Percentiles rank a stretch among this genome's conserved stretches.
phyloP scores from a whole-genome alignment of 2,329 filamentous ascomycete genomes.

The Trichophyton verrucosum region DNA sequence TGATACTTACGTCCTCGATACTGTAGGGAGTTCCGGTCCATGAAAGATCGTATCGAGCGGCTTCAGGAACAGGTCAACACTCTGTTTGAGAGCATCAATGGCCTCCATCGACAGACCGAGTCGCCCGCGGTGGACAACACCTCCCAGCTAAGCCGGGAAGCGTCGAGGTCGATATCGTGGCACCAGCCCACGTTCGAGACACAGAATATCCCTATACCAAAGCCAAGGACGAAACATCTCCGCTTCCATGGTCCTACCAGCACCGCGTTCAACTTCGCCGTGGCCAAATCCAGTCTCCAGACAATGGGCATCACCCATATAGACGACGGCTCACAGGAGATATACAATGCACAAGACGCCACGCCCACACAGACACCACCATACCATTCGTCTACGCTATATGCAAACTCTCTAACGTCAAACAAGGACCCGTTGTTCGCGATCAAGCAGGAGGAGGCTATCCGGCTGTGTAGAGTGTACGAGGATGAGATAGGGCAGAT shows the following conservation, averaged over 20 bases:
- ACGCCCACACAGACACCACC: slow-evolving; percentile 40
- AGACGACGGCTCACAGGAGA: slow-evolving; percentile 51
- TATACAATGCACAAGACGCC: slow-evolving; percentile 39
- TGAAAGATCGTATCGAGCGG: slow-evolving; percentile 59
- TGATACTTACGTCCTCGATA: neutral
- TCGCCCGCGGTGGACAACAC: slow-evolving; percentile 22
- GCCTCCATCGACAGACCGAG: slow-evolving; percentile 44
- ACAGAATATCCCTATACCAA: slow-evolving; percentile 22
- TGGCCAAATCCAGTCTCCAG: slow-evolving; percentile 74
- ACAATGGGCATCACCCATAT: slow-evolving; percentile 69
- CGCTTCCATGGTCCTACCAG: slow-evolving; percentile 77
- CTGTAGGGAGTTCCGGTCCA: slow-evolving; percentile 61
- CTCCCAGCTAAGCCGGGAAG: slow-evolving; percentile 25
- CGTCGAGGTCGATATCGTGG: slow-evolving; percentile 26
- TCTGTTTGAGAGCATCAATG: slow-evolving; percentile 59
- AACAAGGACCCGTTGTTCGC: slow-evolving; percentile 68
- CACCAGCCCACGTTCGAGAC: slow-evolving; percentile 9
- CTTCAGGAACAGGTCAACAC: slow-evolving; percentile 76
- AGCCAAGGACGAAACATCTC: slow-evolving; percentile 44
- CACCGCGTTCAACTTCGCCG: slow-evolving; percentile 69
- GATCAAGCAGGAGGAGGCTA: slow-evolving; percentile 64
- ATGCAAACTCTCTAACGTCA: slow-evolving; percentile 29
- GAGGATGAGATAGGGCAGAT: slow-evolving; percentile 86
- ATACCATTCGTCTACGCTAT: slow-evolving; percentile 22
- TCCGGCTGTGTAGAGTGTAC: slow-evolving; percentile 65